Conservation (phyloP, 2,329 filamentous ascomycete genomes). For the Botrytis fragariae region DNA sequence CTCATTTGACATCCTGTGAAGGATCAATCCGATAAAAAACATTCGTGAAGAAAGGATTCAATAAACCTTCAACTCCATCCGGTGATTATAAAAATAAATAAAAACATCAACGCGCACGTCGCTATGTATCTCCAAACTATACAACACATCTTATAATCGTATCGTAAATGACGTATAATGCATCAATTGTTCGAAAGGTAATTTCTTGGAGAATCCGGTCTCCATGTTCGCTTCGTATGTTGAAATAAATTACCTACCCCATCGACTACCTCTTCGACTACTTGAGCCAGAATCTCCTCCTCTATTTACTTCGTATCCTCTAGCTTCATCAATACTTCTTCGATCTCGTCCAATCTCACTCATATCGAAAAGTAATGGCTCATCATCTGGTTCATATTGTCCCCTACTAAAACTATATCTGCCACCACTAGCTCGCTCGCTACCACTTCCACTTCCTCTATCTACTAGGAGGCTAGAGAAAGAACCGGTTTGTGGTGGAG, state of each 20-base stretch:
- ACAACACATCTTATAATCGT: conserved; percentile 27
- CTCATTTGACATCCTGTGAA: not conserved
- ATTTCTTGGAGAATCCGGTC: conserved; percentile 18
- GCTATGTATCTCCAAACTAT: conserved; percentile 23
- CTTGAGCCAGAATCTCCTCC: conserved; percentile 35
- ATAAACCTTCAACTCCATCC: conserved; percentile 21
- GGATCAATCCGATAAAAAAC: conserved; percentile 19
- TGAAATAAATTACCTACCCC: conserved; percentile 31
- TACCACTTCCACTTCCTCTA: conserved; percentile 36
- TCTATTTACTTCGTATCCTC: conserved; percentile 29
- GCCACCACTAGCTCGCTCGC: conserved; percentile 40
- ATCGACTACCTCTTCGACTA: conserved; percentile 35
- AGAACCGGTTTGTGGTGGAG: conserved; percentile 38
- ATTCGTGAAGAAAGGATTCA: conserved; percentile 12
- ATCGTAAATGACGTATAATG: conserved; percentile 33
- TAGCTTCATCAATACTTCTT: conserved; percentile 55
- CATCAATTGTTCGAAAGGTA: conserved; percentile 30
- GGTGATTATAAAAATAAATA: conserved; percentile 16
- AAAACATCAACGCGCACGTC: conserved; percentile 20
- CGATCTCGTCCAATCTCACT: conserved; percentile 63
- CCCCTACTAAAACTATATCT: conserved; percentile 47
- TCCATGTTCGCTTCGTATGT: conserved; percentile 17
- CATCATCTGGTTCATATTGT: conserved; percentile 58
- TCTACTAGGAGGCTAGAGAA: conserved; percentile 39
- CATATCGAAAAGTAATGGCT: conserved; percentile 70